Evolutionary conservation across 2,329 filamentous ascomycete species (phyloP).

Genomic region (Fusarium ramigenum): DNA sequence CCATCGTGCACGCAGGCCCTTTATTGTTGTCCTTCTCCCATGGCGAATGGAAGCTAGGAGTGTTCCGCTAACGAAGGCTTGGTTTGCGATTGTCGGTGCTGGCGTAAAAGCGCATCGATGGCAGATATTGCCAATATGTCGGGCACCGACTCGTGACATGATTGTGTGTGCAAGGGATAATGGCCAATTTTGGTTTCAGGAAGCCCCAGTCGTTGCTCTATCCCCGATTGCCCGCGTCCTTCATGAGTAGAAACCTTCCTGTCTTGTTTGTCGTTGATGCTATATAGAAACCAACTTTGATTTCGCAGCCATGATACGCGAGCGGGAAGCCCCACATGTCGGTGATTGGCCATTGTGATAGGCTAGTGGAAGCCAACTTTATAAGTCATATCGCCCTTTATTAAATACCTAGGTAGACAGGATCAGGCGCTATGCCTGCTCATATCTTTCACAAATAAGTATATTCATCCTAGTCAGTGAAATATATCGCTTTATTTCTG

Average conservation of each 20-base stretch:
- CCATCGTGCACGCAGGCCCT: conserved; percentile 39
- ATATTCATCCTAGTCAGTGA: no score
- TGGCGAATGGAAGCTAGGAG: conserved; percentile 30
- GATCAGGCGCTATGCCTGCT: not conserved
- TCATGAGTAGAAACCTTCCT: not conserved
- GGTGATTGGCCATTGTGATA: conserved; percentile 7
- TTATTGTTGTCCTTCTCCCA: conserved; percentile 15
- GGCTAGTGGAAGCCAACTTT: not conserved
- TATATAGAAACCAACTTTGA: conserved; percentile 20
- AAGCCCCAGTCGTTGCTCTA: not conserved
- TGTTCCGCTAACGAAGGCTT: conserved; percentile 38
- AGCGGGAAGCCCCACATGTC: conserved; percentile 18
- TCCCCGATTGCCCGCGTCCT: not conserved
- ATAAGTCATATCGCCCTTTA: not conserved
- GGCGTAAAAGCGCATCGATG: conserved; percentile 54
- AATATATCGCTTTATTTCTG: not conserved
- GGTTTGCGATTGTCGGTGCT: conserved; percentile 36
- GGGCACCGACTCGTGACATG: conserved; percentile 53
- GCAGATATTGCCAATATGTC: conserved; percentile 53
- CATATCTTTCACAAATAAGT: not conserved
- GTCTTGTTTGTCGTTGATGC: conserved; percentile 12
- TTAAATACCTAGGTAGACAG: not conserved
- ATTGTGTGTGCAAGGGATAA: conserved; percentile 3
- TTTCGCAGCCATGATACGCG: conserved; percentile 18
- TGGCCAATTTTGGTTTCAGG: not conserved